phyloP scores from a whole-genome alignment of 2,329 filamentous ascomycete species.

The Beauveria brongniartii region DNA sequence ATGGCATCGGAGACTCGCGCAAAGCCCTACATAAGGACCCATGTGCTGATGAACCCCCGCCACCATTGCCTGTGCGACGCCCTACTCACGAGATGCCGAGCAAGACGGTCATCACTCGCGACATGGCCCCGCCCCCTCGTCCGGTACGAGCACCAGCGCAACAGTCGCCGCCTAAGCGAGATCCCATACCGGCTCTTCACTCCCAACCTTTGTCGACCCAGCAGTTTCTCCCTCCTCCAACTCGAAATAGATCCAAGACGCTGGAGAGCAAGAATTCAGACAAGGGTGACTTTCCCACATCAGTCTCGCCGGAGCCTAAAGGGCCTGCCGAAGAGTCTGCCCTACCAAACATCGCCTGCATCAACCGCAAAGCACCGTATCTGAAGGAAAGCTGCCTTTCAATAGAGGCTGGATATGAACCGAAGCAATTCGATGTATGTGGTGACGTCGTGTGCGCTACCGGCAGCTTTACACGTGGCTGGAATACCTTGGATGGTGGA shows the following conservation, averaged over 20 bases:
- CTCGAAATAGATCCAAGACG: slow-evolving; percentile 25
- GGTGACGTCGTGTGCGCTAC: slow-evolving; percentile 82
- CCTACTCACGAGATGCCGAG: slow-evolving; percentile 19
- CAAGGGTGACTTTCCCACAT: slow-evolving; percentile 13
- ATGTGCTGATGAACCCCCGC: slow-evolving; percentile 34
- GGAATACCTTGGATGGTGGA: slow-evolving; percentile 78
- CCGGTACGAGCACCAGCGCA: slow-evolving; percentile 28
- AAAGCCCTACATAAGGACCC: slow-evolving; percentile 32
- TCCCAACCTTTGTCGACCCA: slow-evolving; percentile 17
- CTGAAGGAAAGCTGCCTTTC: slow-evolving; percentile 65
- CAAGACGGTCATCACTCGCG: background rate
- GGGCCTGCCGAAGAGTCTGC: slow-evolving; percentile 46
- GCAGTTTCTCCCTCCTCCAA: slow-evolving; percentile 23
- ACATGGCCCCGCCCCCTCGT: slow-evolving; percentile 23
- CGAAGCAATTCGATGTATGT: slow-evolving; percentile 77
- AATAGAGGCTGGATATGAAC: slow-evolving; percentile 79
- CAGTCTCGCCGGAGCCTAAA: slow-evolving; percentile 27
- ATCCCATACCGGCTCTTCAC: background rate
- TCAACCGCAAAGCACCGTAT: slow-evolving; percentile 75
- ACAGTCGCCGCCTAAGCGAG: background rate
- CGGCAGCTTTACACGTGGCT: slow-evolving; percentile 78
- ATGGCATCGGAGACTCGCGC: slow-evolving; percentile 31
- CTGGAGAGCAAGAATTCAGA: slow-evolving; percentile 30
- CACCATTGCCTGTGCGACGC: slow-evolving; percentile 43
- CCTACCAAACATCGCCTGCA: slow-evolving; percentile 76